A percentile compares a stretch with the other conserved stretches of the same genome.
phyloP scores from a whole-genome alignment of 169 alveolate species.

The Cryptosporidium canis region DNA sequence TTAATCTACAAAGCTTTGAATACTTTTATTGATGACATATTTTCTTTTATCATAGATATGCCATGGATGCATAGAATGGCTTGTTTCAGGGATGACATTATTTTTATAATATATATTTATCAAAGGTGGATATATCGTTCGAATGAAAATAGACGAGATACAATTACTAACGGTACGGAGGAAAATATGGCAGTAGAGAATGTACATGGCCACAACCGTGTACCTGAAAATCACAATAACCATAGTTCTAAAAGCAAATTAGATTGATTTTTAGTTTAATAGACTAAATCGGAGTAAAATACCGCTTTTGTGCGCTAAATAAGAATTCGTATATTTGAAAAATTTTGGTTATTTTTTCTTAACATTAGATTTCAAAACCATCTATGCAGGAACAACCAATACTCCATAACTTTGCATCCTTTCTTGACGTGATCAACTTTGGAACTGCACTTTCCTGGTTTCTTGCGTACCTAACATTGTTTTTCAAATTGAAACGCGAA shows the following conservation, averaged over 20 bases:
- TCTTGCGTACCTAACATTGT: constrained; percentile 75
- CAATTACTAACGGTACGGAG: background rate
- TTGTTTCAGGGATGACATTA: constrained; percentile 98
- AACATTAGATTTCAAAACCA: background rate
- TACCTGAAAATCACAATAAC: background rate
- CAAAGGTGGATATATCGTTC: constrained; percentile 93
- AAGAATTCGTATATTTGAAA: background rate
- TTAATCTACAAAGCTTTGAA: constrained; percentile 94
- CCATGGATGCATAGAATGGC: constrained; percentile 96
- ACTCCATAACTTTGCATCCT: constrained; percentile 18
- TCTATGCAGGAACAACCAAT: constrained; percentile 52
- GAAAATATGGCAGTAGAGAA: background rate
- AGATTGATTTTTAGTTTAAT: background rate
- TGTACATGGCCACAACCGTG: background rate
- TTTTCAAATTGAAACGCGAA: constrained; percentile 71
- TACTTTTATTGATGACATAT: constrained; percentile 98
- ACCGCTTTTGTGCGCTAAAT: background rate
- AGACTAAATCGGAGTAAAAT: background rate
- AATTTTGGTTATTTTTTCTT: background rate
- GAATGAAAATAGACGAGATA: constrained; percentile 76
- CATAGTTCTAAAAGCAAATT: background rate
- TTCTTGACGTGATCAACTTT: constrained; percentile 74
- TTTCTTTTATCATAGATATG: constrained; percentile 97
- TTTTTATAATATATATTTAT: constrained; percentile 94
- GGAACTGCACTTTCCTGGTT: constrained; percentile 78